A percentile compares a stretch with the other conserved stretches of the same genome.
Evolutionary conservation across 345 rosid genomes (phyloP).

Genomic region (Pistacia atlantica): DNA sequence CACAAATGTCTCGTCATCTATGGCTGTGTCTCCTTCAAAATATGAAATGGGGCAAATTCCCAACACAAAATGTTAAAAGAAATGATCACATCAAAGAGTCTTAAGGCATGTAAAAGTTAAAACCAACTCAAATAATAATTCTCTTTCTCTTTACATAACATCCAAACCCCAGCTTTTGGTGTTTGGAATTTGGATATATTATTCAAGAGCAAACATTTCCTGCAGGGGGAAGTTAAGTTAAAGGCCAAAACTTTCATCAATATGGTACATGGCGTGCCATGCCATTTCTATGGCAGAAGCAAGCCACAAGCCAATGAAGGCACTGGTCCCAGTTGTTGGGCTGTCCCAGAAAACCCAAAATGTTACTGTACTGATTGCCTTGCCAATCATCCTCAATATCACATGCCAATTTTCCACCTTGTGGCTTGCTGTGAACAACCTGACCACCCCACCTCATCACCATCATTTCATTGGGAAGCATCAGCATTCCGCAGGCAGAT

Average conservation of each 20-base stretch:
- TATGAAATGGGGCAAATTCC: not conserved
- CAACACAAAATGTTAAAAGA: not conserved
- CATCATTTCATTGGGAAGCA: not conserved
- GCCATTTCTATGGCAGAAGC: constrained; percentile 48
- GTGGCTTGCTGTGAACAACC: constrained; percentile 1
- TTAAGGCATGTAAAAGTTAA: not conserved
- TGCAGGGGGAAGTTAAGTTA: constrained; percentile 9
- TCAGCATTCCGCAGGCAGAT: not conserved
- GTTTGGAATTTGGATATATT: no score
- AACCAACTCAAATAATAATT: not conserved
- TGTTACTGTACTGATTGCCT: constrained; percentile 28
- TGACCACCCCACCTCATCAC: not conserved
- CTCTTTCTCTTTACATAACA: constrained; percentile 21
- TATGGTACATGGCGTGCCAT: constrained; percentile 51
- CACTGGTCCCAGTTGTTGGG: constrained; percentile 9
- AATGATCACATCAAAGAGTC: not conserved
- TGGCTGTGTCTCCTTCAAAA: not conserved
- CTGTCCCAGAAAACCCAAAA: constrained; percentile 23
- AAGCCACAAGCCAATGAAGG: constrained; percentile 26
- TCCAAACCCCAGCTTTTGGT: constrained; percentile 43
- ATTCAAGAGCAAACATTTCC: not conserved
- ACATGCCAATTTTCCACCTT: constrained; percentile 39
- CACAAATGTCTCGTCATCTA: not conserved
- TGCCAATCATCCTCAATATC: constrained; percentile 44
- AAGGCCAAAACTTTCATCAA: constrained; percentile 37